Conservation (phyloP, 768 basidiomycete species). For the Favolaschia claudopus region DNA sequence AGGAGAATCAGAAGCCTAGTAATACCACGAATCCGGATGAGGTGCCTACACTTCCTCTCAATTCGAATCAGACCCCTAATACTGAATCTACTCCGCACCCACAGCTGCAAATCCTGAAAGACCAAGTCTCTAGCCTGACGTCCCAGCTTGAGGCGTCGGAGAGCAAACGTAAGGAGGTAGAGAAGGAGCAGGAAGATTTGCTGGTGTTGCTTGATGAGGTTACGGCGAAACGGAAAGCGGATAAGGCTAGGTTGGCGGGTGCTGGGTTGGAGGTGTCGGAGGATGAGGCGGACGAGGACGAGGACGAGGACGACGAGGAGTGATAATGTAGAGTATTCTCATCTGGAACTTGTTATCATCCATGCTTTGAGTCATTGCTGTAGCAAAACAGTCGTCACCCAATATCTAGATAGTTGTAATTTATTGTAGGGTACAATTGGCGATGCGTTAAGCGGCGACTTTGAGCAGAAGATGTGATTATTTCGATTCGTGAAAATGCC, state of each 20-base stretch:
- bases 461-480: too few relatives aligned
- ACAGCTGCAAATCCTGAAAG: constrained; percentile 55
- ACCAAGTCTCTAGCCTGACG: constrained; percentile 55
- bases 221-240: constrained; percentile 81
- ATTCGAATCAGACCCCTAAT: not conserved
- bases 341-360: constrained; percentile 2
- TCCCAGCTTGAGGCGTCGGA: constrained; percentile 56
- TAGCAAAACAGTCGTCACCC: too few relatives aligned
- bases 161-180: constrained; percentile 78
- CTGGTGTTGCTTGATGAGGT: constrained; percentile 94
- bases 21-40: constrained; percentile 29
- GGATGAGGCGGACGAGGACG: constrained; percentile 84
- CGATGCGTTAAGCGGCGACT: too few relatives aligned
- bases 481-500: too few relatives aligned
- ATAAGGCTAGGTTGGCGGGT: constrained; percentile 80
- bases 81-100: not conserved
- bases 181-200: constrained; percentile 97
- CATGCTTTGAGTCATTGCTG: too few relatives aligned
- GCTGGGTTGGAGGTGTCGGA: constrained; percentile 90
- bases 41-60: constrained; percentile 20
- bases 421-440: too few relatives aligned
- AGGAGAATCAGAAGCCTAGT: too few relatives aligned
- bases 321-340: not conserved
- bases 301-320: constrained; percentile 54
- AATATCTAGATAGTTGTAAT: too few relatives aligned